Evolutionary conservation across 257 asterid species (phyloP), one percentile per base, ranked within the genome.

Genomic region (Nyctanthes arbortristis): DNA sequence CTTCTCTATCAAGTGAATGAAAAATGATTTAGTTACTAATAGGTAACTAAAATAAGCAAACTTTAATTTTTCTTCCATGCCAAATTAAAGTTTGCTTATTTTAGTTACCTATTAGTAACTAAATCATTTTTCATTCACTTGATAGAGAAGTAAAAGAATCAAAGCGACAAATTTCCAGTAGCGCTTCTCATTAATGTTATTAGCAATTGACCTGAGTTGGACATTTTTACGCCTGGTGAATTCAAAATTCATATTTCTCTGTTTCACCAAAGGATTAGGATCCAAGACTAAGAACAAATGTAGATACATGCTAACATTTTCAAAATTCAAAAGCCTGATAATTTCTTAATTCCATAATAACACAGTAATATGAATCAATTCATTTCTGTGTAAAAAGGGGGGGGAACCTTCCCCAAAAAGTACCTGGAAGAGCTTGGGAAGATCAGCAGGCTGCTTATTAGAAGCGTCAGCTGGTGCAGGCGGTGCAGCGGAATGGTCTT

Each of bases 361-460:
- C 29, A 7, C 14, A 24, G 49, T 2, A 54, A 75, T 25, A 8
- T 33, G 7, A 7, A 7, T n/a, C 54, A 20, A 49, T 39, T 49
- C 25, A 32, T 24, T 6, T 2, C 4, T 16, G 6, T 13, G 2
- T 1, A 22, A 32, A 25, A 9, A 60, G 27, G 24, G 29, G 20
- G 7, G 7, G 14, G 10, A 22, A 52, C 8, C 24, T 6, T 4
- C 14, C 14, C 14, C 22, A 30, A 9, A 27, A 60, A 30, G 33
- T 49, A 91, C 97, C 96, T 86, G 89, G 75, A 87, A 92, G 67
- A 86, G 77, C 68, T 80, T 75, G 61, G 84, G 85, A 35, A 89
- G 87, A 73, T 82, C 73, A 25, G 86, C 70, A 3, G 91, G 76
- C 40, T 84, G 84, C 11, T 75, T 75, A 32, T 54, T 75, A 31